Conservation (phyloP, 2,329 filamentous ascomycete species). For the Botryosphaeria agaves region DNA sequence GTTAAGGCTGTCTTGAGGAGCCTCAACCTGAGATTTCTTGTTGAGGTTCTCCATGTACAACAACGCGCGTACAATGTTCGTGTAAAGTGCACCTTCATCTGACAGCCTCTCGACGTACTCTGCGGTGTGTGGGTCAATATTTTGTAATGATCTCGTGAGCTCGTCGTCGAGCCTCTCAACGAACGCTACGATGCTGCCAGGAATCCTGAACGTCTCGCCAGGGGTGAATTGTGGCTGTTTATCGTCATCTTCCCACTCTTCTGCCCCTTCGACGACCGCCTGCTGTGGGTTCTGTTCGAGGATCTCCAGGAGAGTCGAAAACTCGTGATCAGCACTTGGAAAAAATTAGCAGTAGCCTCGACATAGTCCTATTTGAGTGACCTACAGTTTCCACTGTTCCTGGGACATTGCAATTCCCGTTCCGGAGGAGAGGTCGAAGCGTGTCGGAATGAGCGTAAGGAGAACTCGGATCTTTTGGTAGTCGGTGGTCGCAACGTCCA, state of each 20-base stretch:
- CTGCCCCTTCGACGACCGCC: constrained; percentile 76
- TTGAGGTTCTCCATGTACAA: constrained; percentile 75
- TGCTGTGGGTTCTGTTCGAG: constrained; percentile 67
- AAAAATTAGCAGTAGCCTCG: neutral
- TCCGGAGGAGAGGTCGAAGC: constrained; percentile 81
- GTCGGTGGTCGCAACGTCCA: constrained; percentile 73
- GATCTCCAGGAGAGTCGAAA: constrained; percentile 57
- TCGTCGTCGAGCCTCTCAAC: constrained; percentile 93
- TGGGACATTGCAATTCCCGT: constrained; percentile 71
- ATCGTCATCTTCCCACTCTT: constrained; percentile 99
- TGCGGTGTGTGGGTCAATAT: constrained; percentile 94
- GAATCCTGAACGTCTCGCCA: constrained; percentile 74
- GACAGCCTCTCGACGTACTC: constrained; percentile 94
- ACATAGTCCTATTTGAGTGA: constrained; percentile 2
- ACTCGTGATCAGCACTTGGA: constrained; percentile 58
- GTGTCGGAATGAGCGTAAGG: constrained; percentile 76
- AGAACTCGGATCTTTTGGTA: constrained; percentile 92
- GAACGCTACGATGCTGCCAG: constrained; percentile 86
- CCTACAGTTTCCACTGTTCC: constrained; percentile 80
- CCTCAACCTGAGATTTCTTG: constrained; percentile 51
- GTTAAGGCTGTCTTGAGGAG: constrained; percentile 77
- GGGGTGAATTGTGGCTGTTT: constrained; percentile 61
- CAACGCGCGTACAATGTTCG: constrained; percentile 72
- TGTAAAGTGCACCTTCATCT: constrained; percentile 82
- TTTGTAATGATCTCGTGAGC: constrained; percentile 89